Evolutionary conservation across 306 rosid genomes (phyloP).

Genomic region (Begonia masoniana): DNA sequence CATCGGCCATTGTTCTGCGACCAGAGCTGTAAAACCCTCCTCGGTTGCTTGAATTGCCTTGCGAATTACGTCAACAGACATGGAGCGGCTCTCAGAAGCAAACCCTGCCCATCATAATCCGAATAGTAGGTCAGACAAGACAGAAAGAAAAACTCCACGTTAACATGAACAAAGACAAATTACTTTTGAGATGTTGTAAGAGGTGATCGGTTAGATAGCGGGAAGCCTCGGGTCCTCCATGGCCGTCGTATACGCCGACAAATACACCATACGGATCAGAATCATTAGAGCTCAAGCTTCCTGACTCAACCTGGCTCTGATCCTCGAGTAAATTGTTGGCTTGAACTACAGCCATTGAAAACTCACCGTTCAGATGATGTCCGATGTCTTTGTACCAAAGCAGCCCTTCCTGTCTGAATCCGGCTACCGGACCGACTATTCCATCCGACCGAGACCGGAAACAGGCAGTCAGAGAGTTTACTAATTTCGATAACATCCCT

Average conservation of each 20-base stretch:
- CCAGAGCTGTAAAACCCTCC: slow-evolving; percentile 76
- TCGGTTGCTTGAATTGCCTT: slow-evolving; percentile 93
- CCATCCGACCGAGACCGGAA: slow-evolving; percentile 49
- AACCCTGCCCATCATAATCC: slow-evolving; percentile 30
- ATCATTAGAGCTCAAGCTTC: slow-evolving; percentile 58
- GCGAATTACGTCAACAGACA: slow-evolving; percentile 76
- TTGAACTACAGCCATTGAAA: slow-evolving; percentile 89
- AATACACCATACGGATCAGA: slow-evolving; percentile 77
- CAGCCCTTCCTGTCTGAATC: slow-evolving; percentile 68
- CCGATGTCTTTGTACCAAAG: slow-evolving; percentile 90
- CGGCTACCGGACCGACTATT: slow-evolving; percentile 23
- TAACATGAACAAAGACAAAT: neutral
- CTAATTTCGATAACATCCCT: slow-evolving; percentile 94
- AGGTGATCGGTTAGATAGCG: slow-evolving; percentile 65
- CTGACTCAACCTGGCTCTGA: slow-evolving; percentile 91
- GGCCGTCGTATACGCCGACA: slow-evolving; percentile 82
- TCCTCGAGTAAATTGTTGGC: slow-evolving; percentile 95
- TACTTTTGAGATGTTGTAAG: slow-evolving; percentile 72
- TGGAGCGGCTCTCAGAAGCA: slow-evolving; percentile 66
- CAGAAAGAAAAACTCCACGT: too few species aligned
- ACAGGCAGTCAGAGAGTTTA: slow-evolving; percentile 77
- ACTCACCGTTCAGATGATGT: slow-evolving; percentile 78
- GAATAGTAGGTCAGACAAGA: too few species aligned
- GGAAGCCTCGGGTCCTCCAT: slow-evolving; percentile 94
- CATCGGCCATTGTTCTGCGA: slow-evolving; percentile 65